Conservation (phyloP, 495 filamentous ascomycete species). For the Penicillium mononematosum region DNA sequence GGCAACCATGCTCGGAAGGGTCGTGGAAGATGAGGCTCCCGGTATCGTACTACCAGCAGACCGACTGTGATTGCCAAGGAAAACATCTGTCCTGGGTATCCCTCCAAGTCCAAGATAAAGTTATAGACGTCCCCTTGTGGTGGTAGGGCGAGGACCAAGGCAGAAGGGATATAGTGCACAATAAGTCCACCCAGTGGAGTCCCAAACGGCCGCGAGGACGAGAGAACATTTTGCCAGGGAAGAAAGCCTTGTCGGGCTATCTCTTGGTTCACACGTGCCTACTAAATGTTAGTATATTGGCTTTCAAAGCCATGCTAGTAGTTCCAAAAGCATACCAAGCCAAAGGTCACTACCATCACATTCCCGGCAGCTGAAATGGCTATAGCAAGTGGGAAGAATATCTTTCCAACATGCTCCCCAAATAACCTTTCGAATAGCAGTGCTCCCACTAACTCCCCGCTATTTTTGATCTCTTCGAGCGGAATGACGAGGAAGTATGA, state of each 20-base stretch:
- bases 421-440: slow-evolving; percentile 68
- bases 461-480: slow-evolving; percentile 63
- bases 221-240: slow-evolving; percentile 59
- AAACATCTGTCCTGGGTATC: slow-evolving; percentile 64
- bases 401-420: slow-evolving; percentile 55
- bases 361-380: slow-evolving; percentile 69
- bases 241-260: slow-evolving; percentile 68
- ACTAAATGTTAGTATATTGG: not conserved
- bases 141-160: slow-evolving; percentile 63
- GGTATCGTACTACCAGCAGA: slow-evolving; percentile 59
- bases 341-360: slow-evolving; percentile 75
- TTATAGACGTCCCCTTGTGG: slow-evolving; percentile 66
- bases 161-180: slow-evolving; percentile 65
- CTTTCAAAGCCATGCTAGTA: not conserved
- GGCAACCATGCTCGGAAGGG: slow-evolving; percentile 67
- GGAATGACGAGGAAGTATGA: slow-evolving; percentile 70
- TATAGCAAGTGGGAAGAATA: slow-evolving; percentile 61
- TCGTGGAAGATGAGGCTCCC: slow-evolving; percentile 59
- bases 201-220: slow-evolving; percentile 65
- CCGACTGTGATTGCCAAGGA: slow-evolving; percentile 59
- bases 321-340: slow-evolving; percentile 44
- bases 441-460: slow-evolving; percentile 66
- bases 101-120: slow-evolving; percentile 72
- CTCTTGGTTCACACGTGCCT: slow-evolving; percentile 71
- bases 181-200: slow-evolving; percentile 66